Percentiles rank a stretch among this genome's conserved stretches.
These are phyloP conservation scores for Ophiostoma australiae DNA, from an alignment of 2,329 filamentous ascomycete species.

Conservation along the genomic window DNA sequence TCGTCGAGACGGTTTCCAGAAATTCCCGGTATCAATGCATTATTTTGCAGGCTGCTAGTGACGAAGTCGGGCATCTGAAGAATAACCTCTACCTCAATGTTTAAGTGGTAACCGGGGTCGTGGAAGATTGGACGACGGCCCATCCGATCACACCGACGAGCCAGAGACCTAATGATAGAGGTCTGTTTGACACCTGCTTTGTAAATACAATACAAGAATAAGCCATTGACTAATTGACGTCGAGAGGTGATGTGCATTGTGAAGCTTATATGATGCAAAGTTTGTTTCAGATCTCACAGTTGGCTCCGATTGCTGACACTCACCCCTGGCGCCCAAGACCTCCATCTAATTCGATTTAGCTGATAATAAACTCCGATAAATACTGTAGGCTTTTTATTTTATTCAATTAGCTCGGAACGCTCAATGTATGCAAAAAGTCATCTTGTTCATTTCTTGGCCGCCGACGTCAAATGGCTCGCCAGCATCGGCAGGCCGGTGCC, in stretches of 20 bases:
- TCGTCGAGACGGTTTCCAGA: conserved; percentile 1
- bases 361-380: not conserved
- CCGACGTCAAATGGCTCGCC: conserved; percentile 28
- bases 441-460: conserved; percentile 16
- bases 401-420: not conserved
- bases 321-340: not conserved
- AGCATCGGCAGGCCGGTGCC: conserved; percentile 30
- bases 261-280: conserved; percentile 21
- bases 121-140: not conserved
- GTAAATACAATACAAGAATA: too few species aligned
- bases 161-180: not conserved
- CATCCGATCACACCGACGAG: not conserved
- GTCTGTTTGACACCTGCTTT: too few species aligned
- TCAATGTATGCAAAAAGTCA: not conserved
- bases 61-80: not conserved
- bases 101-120: not conserved
- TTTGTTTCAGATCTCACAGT: conserved; percentile 15
- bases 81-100: not conserved
- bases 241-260: conserved; percentile 14
- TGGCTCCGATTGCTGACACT: not conserved
- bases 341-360: not conserved
- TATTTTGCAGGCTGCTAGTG: not conserved
- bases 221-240: not conserved
- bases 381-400: not conserved
- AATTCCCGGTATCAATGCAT: conserved; percentile 5